These are phyloP conservation scores for Pachyrhizus erosus DNA, from an alignment of 306 rosid species.

Conservation along the genomic window DNA sequence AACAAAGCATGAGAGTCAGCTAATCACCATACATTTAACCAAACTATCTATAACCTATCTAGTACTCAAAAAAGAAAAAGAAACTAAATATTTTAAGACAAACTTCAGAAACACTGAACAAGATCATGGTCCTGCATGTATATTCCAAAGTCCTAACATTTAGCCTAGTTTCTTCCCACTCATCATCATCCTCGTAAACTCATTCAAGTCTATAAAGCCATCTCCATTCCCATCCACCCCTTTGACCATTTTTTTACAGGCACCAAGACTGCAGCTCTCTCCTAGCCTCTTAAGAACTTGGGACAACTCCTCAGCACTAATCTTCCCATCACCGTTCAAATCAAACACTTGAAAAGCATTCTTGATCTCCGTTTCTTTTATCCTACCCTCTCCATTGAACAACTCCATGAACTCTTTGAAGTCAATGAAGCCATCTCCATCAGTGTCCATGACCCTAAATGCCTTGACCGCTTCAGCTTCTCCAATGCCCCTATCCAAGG, in stretches of 20 bases:
- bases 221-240: conserved; percentile 74
- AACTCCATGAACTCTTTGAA: conserved; percentile 71
- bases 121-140: neutral
- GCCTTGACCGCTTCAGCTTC: conserved; percentile 61
- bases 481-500: conserved; percentile 51
- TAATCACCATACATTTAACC: neutral
- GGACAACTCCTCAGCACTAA: conserved; percentile 76
- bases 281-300: conserved; percentile 68
- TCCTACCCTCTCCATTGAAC: conserved; percentile 51
- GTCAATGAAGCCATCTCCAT: conserved; percentile 76
- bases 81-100: conserved; percentile 4
- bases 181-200: conserved; percentile 76
- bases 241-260: conserved; percentile 73
- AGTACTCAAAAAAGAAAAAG: neutral
- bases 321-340: conserved; percentile 81
- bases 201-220: conserved; percentile 74
- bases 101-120: conserved; percentile 16
- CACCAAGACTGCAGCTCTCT: conserved; percentile 60
- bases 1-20: neutral
- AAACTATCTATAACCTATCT: neutral
- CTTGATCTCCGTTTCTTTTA: conserved; percentile 53
- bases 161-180: conserved; percentile 47
- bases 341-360: conserved; percentile 76
- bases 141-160: neutral
- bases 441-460: conserved; percentile 62